phyloP scores from a whole-genome alignment of 2,329 filamentous ascomycete species.

The Chaetomium olivaceum region DNA sequence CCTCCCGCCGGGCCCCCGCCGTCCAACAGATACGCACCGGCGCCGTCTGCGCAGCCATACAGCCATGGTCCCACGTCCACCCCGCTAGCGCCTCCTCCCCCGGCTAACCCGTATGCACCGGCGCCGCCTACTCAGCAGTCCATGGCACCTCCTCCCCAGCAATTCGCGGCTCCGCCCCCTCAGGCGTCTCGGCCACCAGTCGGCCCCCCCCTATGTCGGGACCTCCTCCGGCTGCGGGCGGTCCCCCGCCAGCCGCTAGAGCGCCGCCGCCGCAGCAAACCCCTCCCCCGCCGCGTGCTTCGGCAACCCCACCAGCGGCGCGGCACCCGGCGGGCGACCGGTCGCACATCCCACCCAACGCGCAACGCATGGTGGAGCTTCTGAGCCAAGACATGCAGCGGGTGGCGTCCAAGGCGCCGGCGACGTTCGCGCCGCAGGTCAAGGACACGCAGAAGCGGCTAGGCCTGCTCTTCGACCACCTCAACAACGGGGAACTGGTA shows the following conservation, averaged over 20 bases:
- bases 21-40: conserved; percentile 73
- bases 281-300: not conserved
- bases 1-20: conserved; percentile 71
- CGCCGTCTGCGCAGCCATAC: conserved; percentile 57
- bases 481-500: conserved; percentile 92
- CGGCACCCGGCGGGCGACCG: conserved; percentile 84
- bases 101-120: conserved; percentile 49
- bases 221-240: conserved; percentile 37
- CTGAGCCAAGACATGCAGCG: conserved; percentile 83
- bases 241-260: conserved; percentile 41
- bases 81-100: conserved; percentile 45
- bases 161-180: conserved; percentile 63
- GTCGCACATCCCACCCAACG: conserved; percentile 77
- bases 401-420: conserved; percentile 80
- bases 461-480: conserved; percentile 90
- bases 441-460: conserved; percentile 92
- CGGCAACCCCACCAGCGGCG: conserved; percentile 49
- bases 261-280: conserved; percentile 35
- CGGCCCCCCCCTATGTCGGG: conserved; percentile 46
- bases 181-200: conserved; percentile 44
- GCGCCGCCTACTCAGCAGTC: conserved; percentile 42
- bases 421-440: conserved; percentile 84
- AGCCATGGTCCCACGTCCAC: conserved; percentile 46
- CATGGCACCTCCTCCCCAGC: conserved; percentile 37
- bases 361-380: conserved; percentile 78